These are phyloP conservation scores for Rhododendron ovatum DNA, from an alignment of 148 eudicot genomes.

Conservation along the genomic window DNA sequence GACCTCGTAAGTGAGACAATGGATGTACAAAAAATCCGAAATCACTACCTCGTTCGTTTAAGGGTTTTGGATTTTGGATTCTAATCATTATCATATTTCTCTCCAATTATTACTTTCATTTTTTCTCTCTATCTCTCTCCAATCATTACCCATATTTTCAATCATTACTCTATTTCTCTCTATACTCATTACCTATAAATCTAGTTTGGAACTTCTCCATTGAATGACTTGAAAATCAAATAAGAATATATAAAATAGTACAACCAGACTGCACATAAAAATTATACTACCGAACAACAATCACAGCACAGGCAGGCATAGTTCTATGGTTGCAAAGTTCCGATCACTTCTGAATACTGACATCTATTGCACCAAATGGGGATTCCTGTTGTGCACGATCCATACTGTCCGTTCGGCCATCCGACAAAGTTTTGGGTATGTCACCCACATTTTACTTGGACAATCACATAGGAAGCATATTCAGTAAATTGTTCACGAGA, in stretches of 20 bases:
- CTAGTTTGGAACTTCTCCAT: too few species aligned
- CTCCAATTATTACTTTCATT: too few species aligned
- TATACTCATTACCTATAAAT: too few species aligned
- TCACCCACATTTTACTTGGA: neutral
- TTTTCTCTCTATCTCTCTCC: too few species aligned
- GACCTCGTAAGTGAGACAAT: slow-evolving; percentile 4
- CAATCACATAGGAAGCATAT: neutral
- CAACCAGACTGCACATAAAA: neutral
- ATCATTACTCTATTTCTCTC: too few species aligned
- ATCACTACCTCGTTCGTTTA: too few species aligned
- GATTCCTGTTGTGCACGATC: too few species aligned
- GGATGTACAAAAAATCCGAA: neutral
- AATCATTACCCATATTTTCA: too few species aligned
- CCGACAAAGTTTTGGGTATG: neutral
- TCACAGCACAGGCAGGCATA: neutral
- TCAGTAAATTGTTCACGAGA: neutral
- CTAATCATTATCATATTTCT: too few species aligned
- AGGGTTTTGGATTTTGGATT: too few species aligned
- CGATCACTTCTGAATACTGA: neutral
- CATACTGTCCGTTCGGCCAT: too few species aligned
- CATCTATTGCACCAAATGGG: neutral
- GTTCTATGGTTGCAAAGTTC: neutral
- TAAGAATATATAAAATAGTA: neutral
- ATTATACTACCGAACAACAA: neutral
- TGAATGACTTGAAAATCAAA: neutral